Evolutionary conservation across 192 early-diverging fungal species (phyloP), one percentile per base, ranked within the genome.

Genomic region (Coemansia guatemalensis): DNA sequence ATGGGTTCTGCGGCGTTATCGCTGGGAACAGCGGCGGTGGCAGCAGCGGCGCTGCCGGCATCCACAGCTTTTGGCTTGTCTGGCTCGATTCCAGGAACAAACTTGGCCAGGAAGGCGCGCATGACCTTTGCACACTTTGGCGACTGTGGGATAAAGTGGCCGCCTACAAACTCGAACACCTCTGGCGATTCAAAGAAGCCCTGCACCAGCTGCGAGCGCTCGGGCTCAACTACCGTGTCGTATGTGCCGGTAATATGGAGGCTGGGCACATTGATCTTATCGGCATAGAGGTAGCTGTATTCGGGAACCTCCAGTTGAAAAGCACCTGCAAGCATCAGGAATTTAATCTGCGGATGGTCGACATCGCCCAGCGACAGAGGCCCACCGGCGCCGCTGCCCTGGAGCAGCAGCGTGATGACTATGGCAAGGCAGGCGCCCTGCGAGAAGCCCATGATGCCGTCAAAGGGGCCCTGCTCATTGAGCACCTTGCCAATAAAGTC

Each of bases 381-480:
- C 4, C 66, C 67, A 5, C 58, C 64, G 14, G 56, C 3, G 2
- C 3, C 5, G 23, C 60, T 55, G 14, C 56, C 56, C 11, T 60
- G 67, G 3, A 80, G 71, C 41, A 80, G 35, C 33, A 64, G 60
- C 21, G 39, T 20, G 12, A 80, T 59, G 53, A 80, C 18, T 2
- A 67, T 53, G 0, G 68, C 71, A 29, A 80, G 32, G 7, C 61
- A n/a, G 8, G 65, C 77, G 55, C 77, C 77, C 49, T 80, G 77
- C 64, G 77, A 80, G 54, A 80, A 80, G 23, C 71, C 77, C 30
- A 80, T 48, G 29, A 80, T 74, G 12, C 77, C 77, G 55, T 74
- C 68, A 32, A 80, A 80, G 22, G 77, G 77, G 8, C 77, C 77
- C 47, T 80, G 71, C 71, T 74, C 71, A 9, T 69, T 59, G 18